Evolutionary conservation across 2,329 filamentous ascomycete genomes (phyloP), one percentile per base, ranked within the genome.

Genomic region (Trichoderma cornu-damae): DNA sequence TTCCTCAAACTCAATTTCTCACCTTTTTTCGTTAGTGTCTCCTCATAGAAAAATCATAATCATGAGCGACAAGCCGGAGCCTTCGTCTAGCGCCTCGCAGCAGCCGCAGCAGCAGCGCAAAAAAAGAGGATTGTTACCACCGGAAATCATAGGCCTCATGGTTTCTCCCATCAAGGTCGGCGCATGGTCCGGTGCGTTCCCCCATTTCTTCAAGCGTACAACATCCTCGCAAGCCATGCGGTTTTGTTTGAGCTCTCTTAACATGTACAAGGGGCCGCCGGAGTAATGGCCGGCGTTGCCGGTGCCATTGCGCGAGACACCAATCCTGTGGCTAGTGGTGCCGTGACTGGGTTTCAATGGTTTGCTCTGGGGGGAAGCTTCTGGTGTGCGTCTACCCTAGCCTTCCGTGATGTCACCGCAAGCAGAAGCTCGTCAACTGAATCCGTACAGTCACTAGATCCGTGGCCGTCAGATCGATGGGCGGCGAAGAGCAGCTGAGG

Each of bases 291-390:
- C 52, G 88, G 87, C 34, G 85, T 87, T 51, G 81, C 86, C 49
- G 80, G 81, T 34, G 91, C 90, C 26, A 86, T 95, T 46, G 71
- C 92, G 47, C 81, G 84, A 58, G 86, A 87, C 16, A 79, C 77
- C 20, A 82, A 81, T 12, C 86, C 89, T 3, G 79, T 84, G 2
- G 72, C 93, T 6, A 93, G 90, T 72, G 86, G 89, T 0, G 64
- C 87, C 11, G 80, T 86, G 35, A 85, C 87, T 20, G 88, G 89
- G 16, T 76, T 89, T 38, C 90, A 96, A 73, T 96, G 89, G 83
- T 90, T 90, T 71, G 79, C 83, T 40, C 79, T 95, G 37, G 90
- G 90, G 34, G 83, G 81, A 46, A 88, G 83, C 14, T 96, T 86
- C 69, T 93, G 86, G 79, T 86, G 87, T 85, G 76, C 67, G 82